Percentiles rank a stretch among this genome's conserved stretches.
These are phyloP conservation scores for Boechera stricta DNA, from an alignment of 345 rosid genomes.

Conservation along the genomic window DNA sequence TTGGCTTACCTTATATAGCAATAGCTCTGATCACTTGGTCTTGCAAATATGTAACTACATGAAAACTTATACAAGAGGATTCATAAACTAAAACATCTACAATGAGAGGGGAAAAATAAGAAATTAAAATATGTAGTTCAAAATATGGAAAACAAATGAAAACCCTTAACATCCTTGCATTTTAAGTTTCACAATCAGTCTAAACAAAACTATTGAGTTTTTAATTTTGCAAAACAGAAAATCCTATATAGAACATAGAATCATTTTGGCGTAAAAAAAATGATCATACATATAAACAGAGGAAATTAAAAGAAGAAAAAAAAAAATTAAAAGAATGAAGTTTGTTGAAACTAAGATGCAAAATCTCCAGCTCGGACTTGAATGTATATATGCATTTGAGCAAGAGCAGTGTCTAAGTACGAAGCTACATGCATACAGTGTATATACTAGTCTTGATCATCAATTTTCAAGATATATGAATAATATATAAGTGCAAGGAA, in stretches of 20 bases:
- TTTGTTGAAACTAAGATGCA: constrained; percentile 35
- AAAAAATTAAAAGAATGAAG: constrained; percentile 7
- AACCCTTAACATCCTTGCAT: constrained; percentile 1
- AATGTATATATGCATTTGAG: constrained; percentile 25
- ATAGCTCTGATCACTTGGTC: constrained; percentile 30
- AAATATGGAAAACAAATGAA: background rate
- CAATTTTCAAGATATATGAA: background rate
- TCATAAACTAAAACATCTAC: constrained; percentile 1
- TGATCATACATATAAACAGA: background rate
- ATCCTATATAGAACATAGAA: background rate
- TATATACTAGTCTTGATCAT: constrained; percentile 13
- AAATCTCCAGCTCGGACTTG: constrained; percentile 44
- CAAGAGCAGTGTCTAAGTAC: constrained; percentile 38
- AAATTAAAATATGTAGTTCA: background rate
- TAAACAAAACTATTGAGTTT: background rate
- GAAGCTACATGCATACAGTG: constrained; percentile 28
- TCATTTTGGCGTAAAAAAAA: background rate
- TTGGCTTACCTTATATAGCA: constrained; percentile 27
- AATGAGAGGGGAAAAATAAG: background rate
- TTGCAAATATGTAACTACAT: constrained; percentile 15
- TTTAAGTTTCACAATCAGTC: background rate
- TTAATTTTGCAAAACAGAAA: background rate
- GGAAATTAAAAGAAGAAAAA: background rate
- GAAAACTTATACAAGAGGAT: background rate
- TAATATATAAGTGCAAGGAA: constrained; percentile 1